Evolutionary conservation across 2,329 filamentous ascomycete genomes (phyloP).

Genomic region (Aspergillus carbonarius): DNA sequence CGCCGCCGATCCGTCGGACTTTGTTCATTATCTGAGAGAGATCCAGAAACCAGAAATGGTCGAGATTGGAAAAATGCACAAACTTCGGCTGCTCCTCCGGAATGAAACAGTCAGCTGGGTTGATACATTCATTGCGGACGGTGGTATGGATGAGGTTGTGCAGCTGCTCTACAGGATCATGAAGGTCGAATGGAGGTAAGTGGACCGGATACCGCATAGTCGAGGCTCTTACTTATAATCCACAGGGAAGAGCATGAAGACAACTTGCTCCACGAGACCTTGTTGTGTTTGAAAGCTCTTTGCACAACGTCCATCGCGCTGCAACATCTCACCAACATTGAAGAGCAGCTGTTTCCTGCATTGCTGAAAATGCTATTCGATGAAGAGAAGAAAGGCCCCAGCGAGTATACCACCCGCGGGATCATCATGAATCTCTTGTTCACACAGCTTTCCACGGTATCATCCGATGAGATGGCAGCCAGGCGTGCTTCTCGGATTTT

Average conservation of each 20-base stretch:
- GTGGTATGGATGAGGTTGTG: conserved; percentile 90
- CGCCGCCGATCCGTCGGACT: conserved; percentile 74
- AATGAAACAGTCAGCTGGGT: conserved; percentile 98
- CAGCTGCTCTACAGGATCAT: conserved; percentile 85
- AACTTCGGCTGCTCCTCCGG: conserved; percentile 80
- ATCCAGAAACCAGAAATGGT: conserved; percentile 77
- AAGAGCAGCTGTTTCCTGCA: conserved; percentile 78
- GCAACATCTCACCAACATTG: conserved; percentile 76
- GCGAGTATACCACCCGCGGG: conserved; percentile 89
- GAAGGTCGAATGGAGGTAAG: conserved; percentile 91
- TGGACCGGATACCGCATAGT: neutral
- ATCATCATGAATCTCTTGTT: conserved; percentile 88
- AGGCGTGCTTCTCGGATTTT: conserved; percentile 70
- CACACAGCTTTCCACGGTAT: conserved; percentile 74
- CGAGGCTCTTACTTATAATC: conserved; percentile 23
- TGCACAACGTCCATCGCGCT: conserved; percentile 88
- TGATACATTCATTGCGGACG: conserved; percentile 82
- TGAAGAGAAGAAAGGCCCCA: conserved; percentile 96
- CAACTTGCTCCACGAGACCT: conserved; percentile 82
- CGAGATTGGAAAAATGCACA: conserved; percentile 94
- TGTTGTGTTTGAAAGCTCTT: conserved; percentile 90
- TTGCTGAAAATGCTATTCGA: conserved; percentile 89
- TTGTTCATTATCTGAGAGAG: conserved; percentile 80
- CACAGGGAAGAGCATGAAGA: conserved; percentile 91
- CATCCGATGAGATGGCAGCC: conserved; percentile 60